Base-by-base conservation (phyloP, 192 early-diverging fungal species). In the Coemansia sp. region DNA sequence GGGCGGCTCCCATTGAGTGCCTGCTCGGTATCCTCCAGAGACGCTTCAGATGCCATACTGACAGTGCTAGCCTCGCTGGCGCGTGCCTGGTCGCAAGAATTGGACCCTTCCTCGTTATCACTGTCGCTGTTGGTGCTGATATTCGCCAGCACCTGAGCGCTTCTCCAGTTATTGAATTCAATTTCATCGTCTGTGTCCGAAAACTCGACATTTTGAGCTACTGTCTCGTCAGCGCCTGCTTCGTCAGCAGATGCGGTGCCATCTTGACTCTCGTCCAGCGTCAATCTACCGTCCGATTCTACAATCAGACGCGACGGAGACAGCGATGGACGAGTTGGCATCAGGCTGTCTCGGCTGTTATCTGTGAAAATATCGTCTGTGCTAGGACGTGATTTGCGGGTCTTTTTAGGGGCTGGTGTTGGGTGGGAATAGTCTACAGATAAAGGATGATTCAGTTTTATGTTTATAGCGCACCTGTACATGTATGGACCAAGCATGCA, bases 101-200 rank as follows among this genome's bases (percentile, higher is more conserved):
- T 31, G 14, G 23, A 31, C 6, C 46, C 46, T 28, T 12, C 40
- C 6, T 55, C 31, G 5, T 21, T 5, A 12, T 52, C 36, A 8
- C 41, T 40, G 16, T 28, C 40, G 39, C 37, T 23, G 39, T 46
- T 41, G 53, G 12, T 21, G 11, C 34, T 37, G 40, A 37, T 50
- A 21, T 40, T 49, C 8, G 52, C 30, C 31, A 64, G 49, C 17
- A 59, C 45, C 16, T 65, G 58, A 4, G 48, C 59, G n/a, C 53
- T 52, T 42, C 51, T 69, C 73, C 73, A 76, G 40, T 65, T 62
- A 40, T 66, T 69, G 31, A 69, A 76, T 47, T 69, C 66, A 11
- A 61, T 64, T 37, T 76, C 73, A 17, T 76, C 73, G 41, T 76
- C 66, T 9, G 61, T 58, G 39, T 76, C 62, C 2, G 69, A 71